A percentile compares a stretch with the other conserved stretches of the same genome.
Conservation (phyloP, 2,329 filamentous ascomycete genomes). For the Dissoconium aciculare region DNA sequence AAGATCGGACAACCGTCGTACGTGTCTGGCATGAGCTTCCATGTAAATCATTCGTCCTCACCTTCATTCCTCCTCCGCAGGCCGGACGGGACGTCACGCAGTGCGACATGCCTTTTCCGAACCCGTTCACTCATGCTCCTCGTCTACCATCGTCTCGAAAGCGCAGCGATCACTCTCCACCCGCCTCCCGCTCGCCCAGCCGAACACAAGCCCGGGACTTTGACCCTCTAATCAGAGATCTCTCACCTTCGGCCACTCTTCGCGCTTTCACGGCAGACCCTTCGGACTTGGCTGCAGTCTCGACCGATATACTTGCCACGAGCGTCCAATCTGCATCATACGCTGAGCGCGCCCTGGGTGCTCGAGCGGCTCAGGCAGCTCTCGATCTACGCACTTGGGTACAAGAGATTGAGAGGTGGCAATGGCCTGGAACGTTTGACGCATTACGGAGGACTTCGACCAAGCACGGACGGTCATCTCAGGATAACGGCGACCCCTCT, state of each 20-base stretch:
- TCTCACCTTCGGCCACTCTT: conserved; percentile 46
- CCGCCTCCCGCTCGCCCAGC: conserved; percentile 19
- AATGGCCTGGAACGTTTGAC: conserved; percentile 40
- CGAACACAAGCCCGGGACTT: conserved; percentile 15
- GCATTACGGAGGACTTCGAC: no score
- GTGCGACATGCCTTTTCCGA: conserved; percentile 35
- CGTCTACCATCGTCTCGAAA: conserved; percentile 12
- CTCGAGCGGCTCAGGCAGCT: conserved; percentile 54
- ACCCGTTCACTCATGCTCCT: conserved; percentile 20
- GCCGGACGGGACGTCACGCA: conserved; percentile 95
- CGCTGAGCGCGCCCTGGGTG: conserved; percentile 55
- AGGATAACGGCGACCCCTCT: not conserved
- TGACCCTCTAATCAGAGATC: conserved; percentile 39
- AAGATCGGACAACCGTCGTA: no score
- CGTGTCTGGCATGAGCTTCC: no score
- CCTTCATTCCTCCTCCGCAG: no score
- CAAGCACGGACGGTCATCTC: conserved; percentile 3
- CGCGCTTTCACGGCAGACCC: conserved; percentile 41
- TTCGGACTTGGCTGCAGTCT: conserved; percentile 9
- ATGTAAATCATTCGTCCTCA: no score
- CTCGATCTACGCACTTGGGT: conserved; percentile 61
- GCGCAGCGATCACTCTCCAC: conserved; percentile 12
- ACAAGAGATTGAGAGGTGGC: conserved; percentile 51
- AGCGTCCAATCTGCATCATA: conserved; percentile 50
- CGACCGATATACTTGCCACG: conserved; percentile 27